These are phyloP conservation scores for Calocera viscosa DNA, from an alignment of 768 basidiomycete genomes.

Conservation along the genomic window DNA sequence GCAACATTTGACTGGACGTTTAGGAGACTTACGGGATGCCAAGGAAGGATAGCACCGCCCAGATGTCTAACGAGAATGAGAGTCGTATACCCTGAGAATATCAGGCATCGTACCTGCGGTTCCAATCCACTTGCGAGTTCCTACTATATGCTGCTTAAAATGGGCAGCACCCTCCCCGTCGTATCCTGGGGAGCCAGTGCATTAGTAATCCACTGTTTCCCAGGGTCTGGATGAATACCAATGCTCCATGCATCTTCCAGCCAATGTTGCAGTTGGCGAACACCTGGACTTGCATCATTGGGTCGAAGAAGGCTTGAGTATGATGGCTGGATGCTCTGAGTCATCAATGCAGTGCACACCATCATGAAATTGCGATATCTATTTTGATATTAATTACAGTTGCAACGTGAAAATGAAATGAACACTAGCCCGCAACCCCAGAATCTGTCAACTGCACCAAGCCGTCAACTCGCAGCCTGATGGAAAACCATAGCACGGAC, in stretches of 20 bases:
- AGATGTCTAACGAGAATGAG: conserved; percentile 44
- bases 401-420: neutral
- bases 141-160: conserved; percentile 40
- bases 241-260: conserved; percentile 71
- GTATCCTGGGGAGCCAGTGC: conserved; percentile 37
- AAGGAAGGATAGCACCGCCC: conserved; percentile 61
- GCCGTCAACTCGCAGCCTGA: neutral
- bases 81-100: neutral
- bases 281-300: conserved; percentile 39
- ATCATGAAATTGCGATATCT: conserved; percentile 80
- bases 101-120: conserved; percentile 45
- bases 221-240: conserved; percentile 36
- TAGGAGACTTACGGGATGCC: conserved; percentile 60
- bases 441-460: conserved; percentile 29
- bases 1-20: neutral
- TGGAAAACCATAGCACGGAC: conserved; percentile 23
- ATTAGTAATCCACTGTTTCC: neutral
- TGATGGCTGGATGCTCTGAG: conserved; percentile 45
- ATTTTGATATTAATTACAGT: neutral
- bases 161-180: conserved; percentile 57
- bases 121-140: conserved; percentile 66
- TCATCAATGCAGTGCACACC: conserved; percentile 59
- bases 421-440: conserved; percentile 64
- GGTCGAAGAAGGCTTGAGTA: conserved; percentile 52
- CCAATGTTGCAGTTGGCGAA: conserved; percentile 63